Base-by-base conservation (phyloP, 441 rosid genomes). In the Viola pubescens region DNA sequence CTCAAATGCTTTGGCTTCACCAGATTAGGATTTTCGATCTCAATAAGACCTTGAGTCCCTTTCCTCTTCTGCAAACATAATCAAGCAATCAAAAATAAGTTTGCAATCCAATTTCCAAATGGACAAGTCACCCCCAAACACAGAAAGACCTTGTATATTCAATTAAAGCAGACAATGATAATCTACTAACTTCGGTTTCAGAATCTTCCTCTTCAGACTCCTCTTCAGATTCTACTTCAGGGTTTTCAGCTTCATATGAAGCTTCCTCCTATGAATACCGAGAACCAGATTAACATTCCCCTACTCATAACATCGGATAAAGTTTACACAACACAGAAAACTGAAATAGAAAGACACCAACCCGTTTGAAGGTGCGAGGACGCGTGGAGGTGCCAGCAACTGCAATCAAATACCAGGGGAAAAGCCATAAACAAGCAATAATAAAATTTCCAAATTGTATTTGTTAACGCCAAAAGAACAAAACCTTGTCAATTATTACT, bases 321-420 rank as follows among this genome's bases (percentile, higher is more conserved):
- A 14, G 47, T 26, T 7, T 52, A 43, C 12, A 16, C 11, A 4
- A 8, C 39, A 9, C 2, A 4, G 43, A 58, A 51, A n/a, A 11
- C 4, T 4, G 16, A 44, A 44, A 50, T 59, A 55, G 52, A 69
- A 60, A 72, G 39, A 69, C 37, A 54, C 1, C 41, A 46, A 89
- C 97, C 86, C 70, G 75, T 70, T 75, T 89, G 73, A 94, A 94
- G 12, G 91, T 77, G 9, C 88, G 85, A 68, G 97, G 96, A 37
- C 97, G 96, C 3, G 84, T 52, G 43, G 98, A 88, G 54, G 91
- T 86, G 47, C 98, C 98, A 40, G 98, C 89, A 81, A 78, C 98
- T 89, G 80, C 77, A 83, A 54, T 54, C 41, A 73, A 7, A 49
- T 40, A 52, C 55, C 9, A 40, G 8, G 37, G 4, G 2, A 6